Conservation (phyloP, 495 filamentous ascomycete species). For the Podospora conica region DNA sequence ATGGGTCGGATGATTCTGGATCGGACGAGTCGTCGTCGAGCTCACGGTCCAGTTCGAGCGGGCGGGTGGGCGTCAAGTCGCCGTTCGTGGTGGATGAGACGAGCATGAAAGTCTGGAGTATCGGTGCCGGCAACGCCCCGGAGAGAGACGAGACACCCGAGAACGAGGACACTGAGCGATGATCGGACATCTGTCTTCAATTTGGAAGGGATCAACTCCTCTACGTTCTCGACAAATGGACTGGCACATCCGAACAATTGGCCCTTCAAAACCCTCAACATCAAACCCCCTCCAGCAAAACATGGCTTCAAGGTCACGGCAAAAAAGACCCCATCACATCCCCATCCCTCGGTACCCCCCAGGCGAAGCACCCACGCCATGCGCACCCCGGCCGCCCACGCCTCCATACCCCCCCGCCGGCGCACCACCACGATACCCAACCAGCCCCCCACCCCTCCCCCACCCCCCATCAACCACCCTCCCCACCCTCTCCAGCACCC, state of each 20-base stretch:
- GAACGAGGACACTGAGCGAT: background rate
- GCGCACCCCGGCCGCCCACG: background rate
- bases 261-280: background rate
- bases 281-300: background rate
- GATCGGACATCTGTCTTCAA: background rate
- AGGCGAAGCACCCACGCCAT: background rate
- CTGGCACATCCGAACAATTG: background rate
- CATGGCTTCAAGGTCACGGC: background rate
- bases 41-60: constrained; percentile 2
- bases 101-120: constrained; percentile 61
- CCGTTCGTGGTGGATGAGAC: constrained; percentile 43
- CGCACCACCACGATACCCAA: background rate
- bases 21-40: background rate
- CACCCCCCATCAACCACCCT: constrained; percentile 32
- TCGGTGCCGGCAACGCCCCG: constrained; percentile 18
- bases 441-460: constrained; percentile 6
- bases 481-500: constrained; percentile 47
- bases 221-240: background rate
- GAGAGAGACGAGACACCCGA: background rate
- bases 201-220: background rate
- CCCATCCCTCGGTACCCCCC: background rate
- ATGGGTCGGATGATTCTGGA: constrained; percentile 8
- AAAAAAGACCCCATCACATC: background rate
- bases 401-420: background rate
- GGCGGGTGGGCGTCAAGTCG: constrained; percentile 6